These are phyloP conservation scores for Globisporangium iwayamae DNA, from an alignment of 352 stramenopile genomes.

Conservation along the genomic window DNA sequence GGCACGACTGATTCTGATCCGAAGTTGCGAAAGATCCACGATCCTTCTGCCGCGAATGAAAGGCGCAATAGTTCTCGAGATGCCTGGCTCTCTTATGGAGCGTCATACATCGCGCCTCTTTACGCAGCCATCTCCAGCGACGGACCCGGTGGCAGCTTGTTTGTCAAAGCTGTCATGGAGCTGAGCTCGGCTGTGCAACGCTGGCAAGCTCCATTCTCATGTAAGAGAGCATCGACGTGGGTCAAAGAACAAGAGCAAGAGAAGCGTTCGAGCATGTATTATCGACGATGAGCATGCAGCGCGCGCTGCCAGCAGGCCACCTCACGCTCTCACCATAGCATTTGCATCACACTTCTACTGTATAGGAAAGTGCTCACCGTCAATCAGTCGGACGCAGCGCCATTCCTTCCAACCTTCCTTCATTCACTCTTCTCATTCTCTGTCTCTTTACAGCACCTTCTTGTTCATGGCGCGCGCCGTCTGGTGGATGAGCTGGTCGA, in stretches of 20 bases:
- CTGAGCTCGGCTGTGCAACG: no score
- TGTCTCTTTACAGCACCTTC: constrained; percentile 74
- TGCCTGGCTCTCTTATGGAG: no score
- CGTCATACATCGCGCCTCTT: no score
- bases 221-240: no score
- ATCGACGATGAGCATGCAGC: background rate
- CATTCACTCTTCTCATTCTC: background rate
- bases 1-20: constrained; percentile 3
- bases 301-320: background rate
- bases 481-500: constrained; percentile 89
- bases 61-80: background rate
- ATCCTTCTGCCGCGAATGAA: background rate
- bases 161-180: no score
- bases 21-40: background rate
- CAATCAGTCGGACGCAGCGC: background rate
- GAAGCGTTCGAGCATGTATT: background rate
- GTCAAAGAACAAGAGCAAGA: background rate
- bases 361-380: background rate
- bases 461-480: constrained; percentile 85
- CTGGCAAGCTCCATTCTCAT: no score
- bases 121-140: no score
- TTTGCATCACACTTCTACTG: background rate
- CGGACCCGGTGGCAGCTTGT: no score
- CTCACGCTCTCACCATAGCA: background rate
- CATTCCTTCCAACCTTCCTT: background rate